Conservation (phyloP, 1,284 basidiomycete genomes). For the Athelia sp. region DNA sequence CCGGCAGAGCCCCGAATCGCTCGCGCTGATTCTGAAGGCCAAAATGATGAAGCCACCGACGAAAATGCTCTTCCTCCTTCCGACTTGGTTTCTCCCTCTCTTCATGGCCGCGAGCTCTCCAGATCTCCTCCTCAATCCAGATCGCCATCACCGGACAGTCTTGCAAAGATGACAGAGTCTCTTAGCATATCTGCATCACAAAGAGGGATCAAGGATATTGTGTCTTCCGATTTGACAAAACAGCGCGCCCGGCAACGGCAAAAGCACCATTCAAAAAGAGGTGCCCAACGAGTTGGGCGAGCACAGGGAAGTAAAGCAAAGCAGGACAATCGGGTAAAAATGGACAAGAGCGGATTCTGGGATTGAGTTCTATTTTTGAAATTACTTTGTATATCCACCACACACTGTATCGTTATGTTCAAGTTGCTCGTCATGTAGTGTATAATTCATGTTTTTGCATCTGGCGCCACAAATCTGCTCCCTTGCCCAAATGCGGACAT, state of each 20-base stretch:
- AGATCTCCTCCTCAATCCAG: constrained; percentile 46
- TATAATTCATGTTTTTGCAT: background rate
- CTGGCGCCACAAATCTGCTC: background rate
- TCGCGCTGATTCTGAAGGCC: background rate
- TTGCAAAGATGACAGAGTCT: constrained; percentile 28
- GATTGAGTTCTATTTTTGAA: constrained; percentile 33
- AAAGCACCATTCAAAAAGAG: constrained; percentile 72
- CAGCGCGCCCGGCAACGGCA: constrained; percentile 58
- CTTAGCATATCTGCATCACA: constrained; percentile 16
- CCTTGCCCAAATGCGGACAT: background rate
- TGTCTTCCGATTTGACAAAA: constrained; percentile 61
- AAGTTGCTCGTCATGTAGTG: background rate
- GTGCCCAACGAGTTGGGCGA: constrained; percentile 60
- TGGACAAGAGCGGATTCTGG: constrained; percentile 62
- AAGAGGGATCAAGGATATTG: constrained; percentile 47
- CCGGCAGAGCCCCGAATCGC: background rate
- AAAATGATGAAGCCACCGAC: background rate
- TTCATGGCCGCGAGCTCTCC: constrained; percentile 21
- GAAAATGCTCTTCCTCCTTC: background rate
- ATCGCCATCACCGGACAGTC: constrained; percentile 30
- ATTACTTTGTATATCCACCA: background rate
- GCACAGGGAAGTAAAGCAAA: constrained; percentile 84
- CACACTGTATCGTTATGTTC: background rate
- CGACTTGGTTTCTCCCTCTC: background rate
- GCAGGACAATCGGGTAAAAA: constrained; percentile 61